Evolutionary conservation across 371 early-diverging fungal species (phyloP).

Genomic region (Haplosporangium sp.): DNA sequence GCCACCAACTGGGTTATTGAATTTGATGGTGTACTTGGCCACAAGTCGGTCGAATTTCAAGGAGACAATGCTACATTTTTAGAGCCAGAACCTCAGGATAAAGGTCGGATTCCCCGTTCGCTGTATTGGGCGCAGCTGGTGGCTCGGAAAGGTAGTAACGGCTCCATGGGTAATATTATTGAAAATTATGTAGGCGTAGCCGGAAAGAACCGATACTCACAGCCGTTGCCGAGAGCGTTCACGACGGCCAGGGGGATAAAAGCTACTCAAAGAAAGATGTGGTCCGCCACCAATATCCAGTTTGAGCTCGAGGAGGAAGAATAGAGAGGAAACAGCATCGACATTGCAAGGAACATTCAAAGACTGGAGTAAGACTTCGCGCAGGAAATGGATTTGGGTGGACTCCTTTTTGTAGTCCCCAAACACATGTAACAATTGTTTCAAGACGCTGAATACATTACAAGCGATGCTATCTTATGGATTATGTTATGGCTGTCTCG

Average conservation of each 20-base stretch:
- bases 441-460: not conserved
- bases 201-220: conserved; percentile 25
- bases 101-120: conserved; percentile 7
- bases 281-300: not conserved
- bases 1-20: conserved; percentile 43
- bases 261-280: not conserved
- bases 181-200: conserved; percentile 16
- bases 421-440: not conserved
- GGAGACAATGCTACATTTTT: conserved; percentile 41
- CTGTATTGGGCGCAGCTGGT: conserved; percentile 49
- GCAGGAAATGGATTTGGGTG: not conserved
- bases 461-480: conserved; percentile 8
- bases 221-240: conserved; percentile 1
- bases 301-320: not conserved
- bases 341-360: not conserved
- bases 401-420: not conserved
- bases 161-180: not conserved
- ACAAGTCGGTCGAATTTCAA: conserved; percentile 3
- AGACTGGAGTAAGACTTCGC: not conserved
- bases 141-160: conserved; percentile 12
- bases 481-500: not conserved
- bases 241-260: not conserved
- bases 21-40: conserved; percentile 8
- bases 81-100: conserved; percentile 6
- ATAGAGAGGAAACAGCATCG: not conserved